Evolutionary conservation across 306 rosid genomes (phyloP), one percentile per base, ranked within the genome.

Genomic region (Glycine tomentella): DNA sequence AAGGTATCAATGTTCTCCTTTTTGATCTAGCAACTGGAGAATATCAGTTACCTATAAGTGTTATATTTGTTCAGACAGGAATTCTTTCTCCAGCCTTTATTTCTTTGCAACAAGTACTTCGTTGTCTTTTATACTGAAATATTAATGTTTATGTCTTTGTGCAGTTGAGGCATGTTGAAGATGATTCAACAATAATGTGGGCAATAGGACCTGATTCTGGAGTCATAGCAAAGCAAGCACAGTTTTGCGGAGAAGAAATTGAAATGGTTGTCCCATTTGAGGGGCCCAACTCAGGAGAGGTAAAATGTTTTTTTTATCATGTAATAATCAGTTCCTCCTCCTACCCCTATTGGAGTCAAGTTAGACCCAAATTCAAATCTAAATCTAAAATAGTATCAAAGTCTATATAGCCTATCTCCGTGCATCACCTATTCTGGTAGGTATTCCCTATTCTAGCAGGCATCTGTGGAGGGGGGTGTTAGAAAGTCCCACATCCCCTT

Each of bases 201-300:
- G 99, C 97, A 13, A 50, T 93, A 83, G 99, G 99, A 84, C 87
- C 91, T 0, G 91, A 89, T 81, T 92, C 97, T 72, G 89, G 89
- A 53, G 90, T 93, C 72, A 89, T 92, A 69, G 98, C 98, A 15
- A 92, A 90, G 81, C 97, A 88, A 48, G 91, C 89, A 5, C 77
- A 52, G 72, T 80, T 81, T 69, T 90, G 97, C 56, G 99, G 97
- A 55, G 86, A 85, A 65, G 99, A 96, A 83, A 89, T 93, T 73
- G 98, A 96, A 87, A 86, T 96, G 88, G 91, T 90, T 72, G 93
- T 96, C 87, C 99, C 99, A 72, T 96, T 96, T 85, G 99, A 96
- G 88, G 95, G 93, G 55, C 79, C 74, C 48, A 79, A 78, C 77
- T 87, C 87, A 6, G 97, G 91, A 61, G 99, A 96, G 98, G 99